Percentiles rank a stretch among this genome's conserved stretches.
Evolutionary conservation across 1,284 basidiomycete species (phyloP).

Genomic region (Ceratobasidium sp.): DNA sequence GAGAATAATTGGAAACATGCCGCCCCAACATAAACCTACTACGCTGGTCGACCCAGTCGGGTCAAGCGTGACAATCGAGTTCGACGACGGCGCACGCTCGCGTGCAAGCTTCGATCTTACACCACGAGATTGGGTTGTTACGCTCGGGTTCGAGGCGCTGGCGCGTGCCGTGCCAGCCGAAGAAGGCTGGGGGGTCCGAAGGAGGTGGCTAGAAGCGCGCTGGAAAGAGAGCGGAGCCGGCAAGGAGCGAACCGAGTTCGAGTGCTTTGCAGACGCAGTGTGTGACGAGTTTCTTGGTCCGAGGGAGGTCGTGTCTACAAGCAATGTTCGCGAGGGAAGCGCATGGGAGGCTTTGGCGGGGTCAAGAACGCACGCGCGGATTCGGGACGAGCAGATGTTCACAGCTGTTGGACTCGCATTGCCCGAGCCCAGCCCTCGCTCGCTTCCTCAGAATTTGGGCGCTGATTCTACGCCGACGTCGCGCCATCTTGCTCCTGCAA

Average conservation of each 20-base stretch:
- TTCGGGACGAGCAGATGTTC: constrained; percentile 60
- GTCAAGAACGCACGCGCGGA: constrained; percentile 33
- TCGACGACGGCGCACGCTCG: constrained; percentile 64
- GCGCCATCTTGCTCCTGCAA: constrained; percentile 48
- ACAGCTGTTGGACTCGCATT: constrained; percentile 26
- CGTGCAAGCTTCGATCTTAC: constrained; percentile 66
- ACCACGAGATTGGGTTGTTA: constrained; percentile 67
- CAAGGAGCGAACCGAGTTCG: constrained; percentile 66
- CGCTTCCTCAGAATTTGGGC: constrained; percentile 18
- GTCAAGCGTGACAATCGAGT: constrained; percentile 64
- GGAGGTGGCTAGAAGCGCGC: constrained; percentile 70
- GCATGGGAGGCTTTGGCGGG: constrained; percentile 39
- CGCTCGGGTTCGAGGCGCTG: constrained; percentile 71
- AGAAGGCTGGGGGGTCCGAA: constrained; percentile 68
- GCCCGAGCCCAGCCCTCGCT: constrained; percentile 19
- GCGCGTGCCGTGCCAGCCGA: constrained; percentile 66
- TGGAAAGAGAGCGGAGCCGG: constrained; percentile 61
- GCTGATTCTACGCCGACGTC: constrained; percentile 40
- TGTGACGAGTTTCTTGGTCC: constrained; percentile 61
- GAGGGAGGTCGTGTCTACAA: neutral
- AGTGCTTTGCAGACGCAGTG: constrained; percentile 67
- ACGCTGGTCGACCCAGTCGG: constrained; percentile 60
- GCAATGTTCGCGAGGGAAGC: neutral
- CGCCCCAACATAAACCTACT: constrained; percentile 50
- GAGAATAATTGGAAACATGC: constrained; percentile 39